These are phyloP conservation scores for Xylaria sp. DNA, from an alignment of 2,329 filamentous ascomycete species.

Conservation along the genomic window DNA sequence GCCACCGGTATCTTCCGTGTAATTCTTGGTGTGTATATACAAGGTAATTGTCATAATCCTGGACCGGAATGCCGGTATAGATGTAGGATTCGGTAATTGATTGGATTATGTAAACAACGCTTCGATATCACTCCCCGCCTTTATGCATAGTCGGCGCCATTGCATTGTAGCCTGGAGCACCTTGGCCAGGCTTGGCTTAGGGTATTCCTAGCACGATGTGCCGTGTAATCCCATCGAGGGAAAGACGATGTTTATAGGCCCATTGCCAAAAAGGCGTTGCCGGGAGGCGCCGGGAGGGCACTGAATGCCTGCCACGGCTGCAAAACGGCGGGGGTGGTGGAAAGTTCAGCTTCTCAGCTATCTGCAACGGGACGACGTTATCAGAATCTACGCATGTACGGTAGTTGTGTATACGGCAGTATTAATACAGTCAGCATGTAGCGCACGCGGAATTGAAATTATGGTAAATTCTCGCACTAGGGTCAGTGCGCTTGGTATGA, in stretches of 20 bases:
- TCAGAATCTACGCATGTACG: too few species aligned
- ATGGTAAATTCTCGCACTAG: background rate
- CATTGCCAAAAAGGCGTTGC: background rate
- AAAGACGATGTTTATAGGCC: background rate
- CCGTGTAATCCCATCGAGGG: background rate
- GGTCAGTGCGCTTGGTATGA: background rate
- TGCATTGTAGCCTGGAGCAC: background rate
- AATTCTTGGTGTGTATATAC: too few species aligned
- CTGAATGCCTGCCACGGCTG: background rate
- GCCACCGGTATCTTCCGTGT: too few species aligned
- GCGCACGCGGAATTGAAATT: slow-evolving; percentile 16
- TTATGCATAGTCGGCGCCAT: background rate
- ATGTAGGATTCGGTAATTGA: too few species aligned
- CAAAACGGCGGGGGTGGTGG: background rate
- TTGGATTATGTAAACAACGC: background rate
- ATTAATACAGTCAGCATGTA: background rate
- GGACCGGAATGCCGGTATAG: too few species aligned
- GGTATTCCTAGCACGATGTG: background rate
- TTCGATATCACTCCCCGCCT: background rate
- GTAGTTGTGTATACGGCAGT: background rate
- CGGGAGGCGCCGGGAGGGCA: background rate
- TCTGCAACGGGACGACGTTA: background rate
- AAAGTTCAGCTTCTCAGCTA: background rate
- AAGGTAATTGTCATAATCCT: too few species aligned
- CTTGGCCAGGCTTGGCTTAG: background rate